Evolutionary conservation across 176 grass and related monocot genomes (phyloP), one percentile per base, ranked within the genome.

Genomic region (Rhynchospora breviuscula): DNA sequence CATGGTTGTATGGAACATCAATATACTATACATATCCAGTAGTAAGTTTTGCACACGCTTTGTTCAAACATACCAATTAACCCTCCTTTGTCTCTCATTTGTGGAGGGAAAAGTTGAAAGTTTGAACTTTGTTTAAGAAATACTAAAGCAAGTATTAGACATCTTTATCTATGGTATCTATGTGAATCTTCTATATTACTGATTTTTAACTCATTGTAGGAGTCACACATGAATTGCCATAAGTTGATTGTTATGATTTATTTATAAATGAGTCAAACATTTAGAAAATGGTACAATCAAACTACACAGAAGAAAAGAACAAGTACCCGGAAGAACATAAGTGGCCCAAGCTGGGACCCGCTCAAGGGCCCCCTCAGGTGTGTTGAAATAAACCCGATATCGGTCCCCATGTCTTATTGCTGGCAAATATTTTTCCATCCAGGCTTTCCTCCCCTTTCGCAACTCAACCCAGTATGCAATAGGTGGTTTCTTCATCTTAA

Each of bases 361-460:
- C 73, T 98, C 95, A 68, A 98, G 86, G 79, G 87, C 92, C 79
- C 95, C 95, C 64, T 98, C 92, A 91, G 92, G 87, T 80, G 95
- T 98, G 58, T 94, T 98, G 63, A 98, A 98, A 88, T 98, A 98
- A 98, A 98, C 74, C 67, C 85, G 87, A 75, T 98, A 98, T 89
- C 82, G 92, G 84, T 91, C 87, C 64, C 87, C 84, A 86, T 98
- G 95, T 82, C 86, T 88, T 92, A 98, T 92, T 5, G 54, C 81
- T 15, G 90, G 92, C 57, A 87, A 79, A 89, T 97, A 97, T 83
- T 94, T 97, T 79, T 97, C 85, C 59, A 91, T 40, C 95, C 95
- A 97, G 85, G 90, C 90, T 86, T 81, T 93, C 63, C 90, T 62
- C 10, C 95, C 92, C 89, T 93, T 98, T 65, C 92, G 81, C 90